Evolutionary conservation across 345 rosid genomes (phyloP).

Genomic region (Hibiscus tridactylites): DNA sequence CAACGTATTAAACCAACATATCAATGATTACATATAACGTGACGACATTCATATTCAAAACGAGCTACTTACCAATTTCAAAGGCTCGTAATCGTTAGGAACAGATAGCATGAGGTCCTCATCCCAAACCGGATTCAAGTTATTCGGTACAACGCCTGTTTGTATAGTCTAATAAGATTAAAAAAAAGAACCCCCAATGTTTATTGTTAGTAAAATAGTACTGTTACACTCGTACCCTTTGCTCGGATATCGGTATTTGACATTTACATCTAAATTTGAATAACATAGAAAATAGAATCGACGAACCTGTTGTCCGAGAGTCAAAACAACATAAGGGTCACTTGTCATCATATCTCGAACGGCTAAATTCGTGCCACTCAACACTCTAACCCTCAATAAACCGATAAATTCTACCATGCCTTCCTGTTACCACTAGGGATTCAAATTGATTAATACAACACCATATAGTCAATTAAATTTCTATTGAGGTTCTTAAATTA

Average conservation of each 20-base stretch:
- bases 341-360: conserved; percentile 92
- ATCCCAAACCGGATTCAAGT: conserved; percentile 77
- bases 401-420: conserved; percentile 91
- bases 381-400: conserved; percentile 60
- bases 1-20: neutral
- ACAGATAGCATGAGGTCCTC: conserved; percentile 78
- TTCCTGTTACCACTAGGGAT: conserved; percentile 38
- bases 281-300: neutral
- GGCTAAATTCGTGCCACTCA: conserved; percentile 71
- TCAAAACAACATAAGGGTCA: conserved; percentile 82
- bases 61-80: conserved; percentile 49
- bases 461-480: neutral
- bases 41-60: too few relatives aligned
- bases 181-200: neutral
- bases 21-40: neutral
- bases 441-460: conserved; percentile 6
- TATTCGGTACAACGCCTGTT: conserved; percentile 45
- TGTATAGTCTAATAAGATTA: conserved; percentile 41
- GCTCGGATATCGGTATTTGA: neutral
- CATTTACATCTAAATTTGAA: neutral
- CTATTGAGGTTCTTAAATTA: neutral
- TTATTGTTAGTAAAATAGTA: neutral
- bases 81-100: conserved; percentile 48
- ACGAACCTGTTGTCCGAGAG: conserved; percentile 79
- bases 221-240: neutral